phyloP scores from a whole-genome alignment of 441 rosid genomes.

The Hura crepitans region DNA sequence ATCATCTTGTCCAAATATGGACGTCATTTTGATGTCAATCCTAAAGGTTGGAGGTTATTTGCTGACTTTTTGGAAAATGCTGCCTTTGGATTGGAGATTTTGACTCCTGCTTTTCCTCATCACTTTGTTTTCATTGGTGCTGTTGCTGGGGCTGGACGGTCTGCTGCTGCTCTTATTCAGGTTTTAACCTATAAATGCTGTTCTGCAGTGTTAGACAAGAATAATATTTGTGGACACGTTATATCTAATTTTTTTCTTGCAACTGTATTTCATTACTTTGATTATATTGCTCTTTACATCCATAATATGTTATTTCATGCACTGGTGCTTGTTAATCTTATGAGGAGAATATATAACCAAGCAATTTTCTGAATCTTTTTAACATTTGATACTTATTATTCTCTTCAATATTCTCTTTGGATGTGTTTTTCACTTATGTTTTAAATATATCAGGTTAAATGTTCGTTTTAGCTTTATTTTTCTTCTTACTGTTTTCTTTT shows the following conservation, averaged over 20 bases:
- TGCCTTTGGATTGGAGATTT: slow-evolving; percentile 89
- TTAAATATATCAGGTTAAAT: neutral
- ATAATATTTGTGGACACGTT: neutral
- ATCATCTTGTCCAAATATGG: slow-evolving; percentile 83
- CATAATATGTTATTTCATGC: neutral
- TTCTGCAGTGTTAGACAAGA: neutral
- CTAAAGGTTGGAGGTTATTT: slow-evolving; percentile 93
- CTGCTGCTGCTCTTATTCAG: slow-evolving; percentile 93
- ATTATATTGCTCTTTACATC: neutral
- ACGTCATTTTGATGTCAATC: slow-evolving; percentile 94
- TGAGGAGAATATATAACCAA: neutral
- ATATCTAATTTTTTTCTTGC: neutral
- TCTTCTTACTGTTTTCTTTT: neutral
- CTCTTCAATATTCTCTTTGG: neutral
- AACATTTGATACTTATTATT: neutral
- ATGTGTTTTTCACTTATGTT: neutral
- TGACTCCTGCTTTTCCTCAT: slow-evolving; percentile 86
- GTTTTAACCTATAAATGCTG: slow-evolving; percentile 15
- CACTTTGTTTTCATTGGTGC: slow-evolving; percentile 77
- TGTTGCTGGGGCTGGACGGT: slow-evolving; percentile 89
- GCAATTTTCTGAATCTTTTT: neutral
- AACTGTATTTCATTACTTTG: neutral
- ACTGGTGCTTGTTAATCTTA: neutral
- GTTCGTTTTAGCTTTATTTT: slow-evolving; percentile 8
- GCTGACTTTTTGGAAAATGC: slow-evolving; percentile 93